Conservation (phyloP, 2,329 filamentous ascomycete species). For the Xylariaceae sp. region DNA sequence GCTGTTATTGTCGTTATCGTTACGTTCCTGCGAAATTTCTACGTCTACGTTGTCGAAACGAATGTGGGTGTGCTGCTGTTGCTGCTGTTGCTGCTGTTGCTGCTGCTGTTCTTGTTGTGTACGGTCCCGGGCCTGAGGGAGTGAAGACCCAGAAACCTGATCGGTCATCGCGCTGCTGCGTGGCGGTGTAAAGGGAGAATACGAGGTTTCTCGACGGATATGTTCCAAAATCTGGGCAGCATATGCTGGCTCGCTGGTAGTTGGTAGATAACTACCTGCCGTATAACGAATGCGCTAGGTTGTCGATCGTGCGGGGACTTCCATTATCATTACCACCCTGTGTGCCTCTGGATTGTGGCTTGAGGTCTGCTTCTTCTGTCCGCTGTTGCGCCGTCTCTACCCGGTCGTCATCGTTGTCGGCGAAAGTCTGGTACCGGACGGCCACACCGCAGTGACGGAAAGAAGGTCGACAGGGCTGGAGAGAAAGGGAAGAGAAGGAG, state of each 20-base stretch:
- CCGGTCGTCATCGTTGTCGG: constrained; percentile 29
- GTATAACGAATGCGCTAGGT: constrained; percentile 30
- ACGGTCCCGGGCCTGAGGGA: constrained; percentile 44
- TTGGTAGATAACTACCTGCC: constrained; percentile 13
- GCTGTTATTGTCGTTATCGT: constrained; percentile 26
- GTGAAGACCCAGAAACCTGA: constrained; percentile 45
- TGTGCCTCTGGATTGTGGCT: constrained; percentile 14
- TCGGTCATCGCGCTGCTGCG: constrained; percentile 42
- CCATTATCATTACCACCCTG: constrained; percentile 30
- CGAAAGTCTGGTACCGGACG: constrained; percentile 23
- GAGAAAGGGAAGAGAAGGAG: constrained; percentile 4
- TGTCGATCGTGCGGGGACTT: constrained; percentile 32
- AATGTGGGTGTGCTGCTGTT: constrained; percentile 29
- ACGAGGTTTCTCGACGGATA: constrained; percentile 31
- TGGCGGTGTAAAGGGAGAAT: constrained; percentile 37
- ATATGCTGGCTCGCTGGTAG: constrained; percentile 30
- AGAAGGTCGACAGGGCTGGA: constrained; percentile 12
- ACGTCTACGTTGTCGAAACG: constrained; percentile 27
- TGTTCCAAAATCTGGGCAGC: constrained; percentile 27
- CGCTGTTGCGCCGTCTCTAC: constrained; percentile 26
- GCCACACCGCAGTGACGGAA: constrained; percentile 10
- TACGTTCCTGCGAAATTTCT: constrained; percentile 13
- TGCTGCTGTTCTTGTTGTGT: no score
- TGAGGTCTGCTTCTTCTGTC: constrained; percentile 17
- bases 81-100: constrained; percentile 6